Evolutionary conservation across 768 basidiomycete species (phyloP).

Genomic region (Tricholoma hemisulphureum): DNA sequence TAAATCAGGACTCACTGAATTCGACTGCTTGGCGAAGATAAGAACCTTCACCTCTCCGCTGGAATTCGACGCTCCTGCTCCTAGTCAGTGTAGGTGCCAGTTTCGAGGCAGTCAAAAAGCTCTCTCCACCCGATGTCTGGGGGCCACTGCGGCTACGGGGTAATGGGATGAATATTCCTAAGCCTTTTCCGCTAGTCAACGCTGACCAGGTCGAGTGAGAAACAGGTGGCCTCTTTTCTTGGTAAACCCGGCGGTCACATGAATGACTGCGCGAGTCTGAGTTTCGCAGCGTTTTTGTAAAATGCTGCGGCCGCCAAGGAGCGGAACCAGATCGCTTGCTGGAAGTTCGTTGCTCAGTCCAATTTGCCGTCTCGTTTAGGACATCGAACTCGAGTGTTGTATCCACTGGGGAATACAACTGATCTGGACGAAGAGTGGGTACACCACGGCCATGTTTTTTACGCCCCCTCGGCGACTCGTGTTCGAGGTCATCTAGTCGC

Average conservation of each 20-base stretch:
- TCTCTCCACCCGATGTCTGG: background rate
- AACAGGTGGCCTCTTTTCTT: constrained; percentile 1
- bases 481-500: constrained; percentile 19
- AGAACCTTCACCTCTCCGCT: background rate
- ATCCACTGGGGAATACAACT: constrained; percentile 10
- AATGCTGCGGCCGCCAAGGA: background rate
- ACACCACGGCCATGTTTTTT: constrained; percentile 8
- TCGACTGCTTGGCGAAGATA: background rate
- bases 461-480: constrained; percentile 19
- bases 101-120: constrained; percentile 7
- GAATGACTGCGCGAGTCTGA: background rate
- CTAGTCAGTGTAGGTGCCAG: constrained; percentile 11
- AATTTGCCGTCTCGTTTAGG: constrained; percentile 16
- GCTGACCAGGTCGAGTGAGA: constrained; percentile 1
- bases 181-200: background rate
- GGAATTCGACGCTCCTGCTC: constrained; percentile 20
- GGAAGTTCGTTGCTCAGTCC: constrained; percentile 1
- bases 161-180: background rate
- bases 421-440: background rate
- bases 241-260: background rate
- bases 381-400: constrained; percentile 15
- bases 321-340: constrained; percentile 1
- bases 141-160: background rate
- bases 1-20: background rate
- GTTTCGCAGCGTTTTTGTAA: background rate